phyloP scores from a whole-genome alignment of 2,329 filamentous ascomycete genomes.

The Aspergillus chevalieri region DNA sequence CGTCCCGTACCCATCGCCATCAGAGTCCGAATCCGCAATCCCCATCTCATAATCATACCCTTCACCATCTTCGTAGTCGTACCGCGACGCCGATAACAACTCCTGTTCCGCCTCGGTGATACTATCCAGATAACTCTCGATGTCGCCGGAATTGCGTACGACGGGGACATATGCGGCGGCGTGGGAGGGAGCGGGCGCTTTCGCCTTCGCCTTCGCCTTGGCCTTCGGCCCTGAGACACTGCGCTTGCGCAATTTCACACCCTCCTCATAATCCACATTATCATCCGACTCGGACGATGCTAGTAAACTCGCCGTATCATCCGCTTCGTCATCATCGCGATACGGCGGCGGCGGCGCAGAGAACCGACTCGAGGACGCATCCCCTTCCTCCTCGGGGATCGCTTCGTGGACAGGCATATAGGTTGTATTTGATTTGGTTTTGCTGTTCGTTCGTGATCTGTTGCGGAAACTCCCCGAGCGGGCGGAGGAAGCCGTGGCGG shows the following conservation, averaged over 20 bases:
- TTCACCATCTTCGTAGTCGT: constrained; percentile 12
- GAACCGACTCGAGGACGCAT: not conserved
- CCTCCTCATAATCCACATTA: not conserved
- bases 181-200: not conserved
- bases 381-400: constrained; percentile 13
- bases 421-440: constrained; percentile 1
- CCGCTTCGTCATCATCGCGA: constrained; percentile 4
- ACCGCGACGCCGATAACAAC: constrained; percentile 13
- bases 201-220: constrained; percentile 12
- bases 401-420: constrained; percentile 13
- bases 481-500: constrained; percentile 1
- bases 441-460: not conserved
- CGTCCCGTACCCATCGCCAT: not conserved
- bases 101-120: constrained; percentile 20
- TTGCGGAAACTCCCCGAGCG: constrained; percentile 3
- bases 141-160: constrained; percentile 13
- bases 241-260: not conserved
- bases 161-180: constrained; percentile 10
- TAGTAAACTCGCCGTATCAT: constrained; percentile 2
- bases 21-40: constrained; percentile 7
- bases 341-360: not conserved
- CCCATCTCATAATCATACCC: not conserved
- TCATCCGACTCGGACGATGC: not conserved
- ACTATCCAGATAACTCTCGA: constrained; percentile 17
- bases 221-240: constrained; percentile 1